Base-by-base conservation (phyloP, 2,329 filamentous ascomycete species). In the Akanthomyces dipterigenus region DNA sequence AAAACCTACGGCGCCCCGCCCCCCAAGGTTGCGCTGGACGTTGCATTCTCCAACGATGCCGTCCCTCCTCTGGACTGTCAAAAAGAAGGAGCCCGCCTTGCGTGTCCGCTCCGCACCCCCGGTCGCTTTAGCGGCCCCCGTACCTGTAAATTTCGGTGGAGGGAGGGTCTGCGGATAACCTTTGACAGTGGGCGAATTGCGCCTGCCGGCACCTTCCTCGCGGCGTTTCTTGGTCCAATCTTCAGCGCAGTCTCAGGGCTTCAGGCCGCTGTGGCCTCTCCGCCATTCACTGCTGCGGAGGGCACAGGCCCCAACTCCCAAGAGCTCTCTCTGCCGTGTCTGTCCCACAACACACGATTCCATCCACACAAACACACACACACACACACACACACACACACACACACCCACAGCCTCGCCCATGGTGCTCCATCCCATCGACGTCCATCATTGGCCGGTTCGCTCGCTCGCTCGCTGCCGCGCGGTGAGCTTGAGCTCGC, bases 51-150 rank as follows among this genome's bases (percentile, higher is more conserved):
- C 54, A 45, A 55, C 54, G 54, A 46, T 28, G 12, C 5, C 31
- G 18, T 34, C 36, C 36, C 36, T 14, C 36, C 5, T 38, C 36
- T 14, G 14, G 16, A 16, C 54, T 55, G 38, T 55, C 51, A 55
- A 28, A 38, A 31, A 31, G 9, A 9, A 31, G 8, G 16, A 38
- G 36, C 36, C 36, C 36, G 36, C 36, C 42, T 45, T 24, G 42
- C 42, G 18, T n/a, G 42, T 45, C 20, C 42, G 42, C 55, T 58
- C 55, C 55, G 55, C 22, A 58, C 55, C 55, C 55, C 55, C 34
- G 45, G 55, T 58, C 55, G 45, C 34, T 58, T 58, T 58, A 58
- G 55, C 43, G 55, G 55, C 55, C 45, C 55, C 43, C 28, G 34
- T 48, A 49, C 26, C 54, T 43, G 54, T 36, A 46, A 34, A 43